Evolutionary conservation across 352 stramenopile genomes (phyloP).

Genomic region (Discostella stelligera): DNA sequence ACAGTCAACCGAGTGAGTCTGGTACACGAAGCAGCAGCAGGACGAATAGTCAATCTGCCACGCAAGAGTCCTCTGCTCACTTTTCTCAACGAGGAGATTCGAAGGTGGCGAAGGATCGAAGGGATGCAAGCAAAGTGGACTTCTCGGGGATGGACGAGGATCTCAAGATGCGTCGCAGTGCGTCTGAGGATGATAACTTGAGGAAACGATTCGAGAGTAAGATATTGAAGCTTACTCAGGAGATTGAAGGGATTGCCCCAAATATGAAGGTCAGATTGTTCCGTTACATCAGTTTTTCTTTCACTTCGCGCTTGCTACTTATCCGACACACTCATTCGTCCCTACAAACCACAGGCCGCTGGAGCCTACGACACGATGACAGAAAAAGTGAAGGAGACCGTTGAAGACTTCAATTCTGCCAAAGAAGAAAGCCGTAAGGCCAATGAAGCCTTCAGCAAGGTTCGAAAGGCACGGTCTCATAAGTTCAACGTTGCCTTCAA

Average conservation of each 20-base stretch:
- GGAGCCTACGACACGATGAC: slow-evolving; percentile 94
- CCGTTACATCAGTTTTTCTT: slow-evolving; percentile 1
- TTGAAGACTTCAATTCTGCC: slow-evolving; percentile 74
- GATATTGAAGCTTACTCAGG: slow-evolving; percentile 71
- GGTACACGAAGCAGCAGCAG: slow-evolving; percentile 18
- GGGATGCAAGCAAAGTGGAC: slow-evolving; percentile 84
- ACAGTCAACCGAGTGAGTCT: slow-evolving; percentile 31
- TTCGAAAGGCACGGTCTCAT: slow-evolving; percentile 69
- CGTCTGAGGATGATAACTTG: slow-evolving; percentile 73
- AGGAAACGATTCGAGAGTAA: slow-evolving; percentile 86
- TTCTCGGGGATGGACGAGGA: slow-evolving; percentile 87
- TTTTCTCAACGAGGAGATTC: slow-evolving; percentile 80
- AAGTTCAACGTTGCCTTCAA: slow-evolving; percentile 87
- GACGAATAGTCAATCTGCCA: slow-evolving; percentile 37
- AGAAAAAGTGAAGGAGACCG: slow-evolving; percentile 82
- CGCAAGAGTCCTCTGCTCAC: slow-evolving; percentile 64
- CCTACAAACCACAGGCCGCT: slow-evolving; percentile 75
- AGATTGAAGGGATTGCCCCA: slow-evolving; percentile 93
- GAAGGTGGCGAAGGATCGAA: slow-evolving; percentile 76
- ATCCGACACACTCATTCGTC: slow-evolving; percentile 19
- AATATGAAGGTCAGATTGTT: slow-evolving; percentile 90
- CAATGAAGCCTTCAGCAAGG: slow-evolving; percentile 72
- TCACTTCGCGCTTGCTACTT: background rate
- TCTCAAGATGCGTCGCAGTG: slow-evolving; percentile 77
- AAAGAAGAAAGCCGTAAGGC: slow-evolving; percentile 72